Conservation (phyloP, 345 rosid genomes). For the Citrus inodora region DNA sequence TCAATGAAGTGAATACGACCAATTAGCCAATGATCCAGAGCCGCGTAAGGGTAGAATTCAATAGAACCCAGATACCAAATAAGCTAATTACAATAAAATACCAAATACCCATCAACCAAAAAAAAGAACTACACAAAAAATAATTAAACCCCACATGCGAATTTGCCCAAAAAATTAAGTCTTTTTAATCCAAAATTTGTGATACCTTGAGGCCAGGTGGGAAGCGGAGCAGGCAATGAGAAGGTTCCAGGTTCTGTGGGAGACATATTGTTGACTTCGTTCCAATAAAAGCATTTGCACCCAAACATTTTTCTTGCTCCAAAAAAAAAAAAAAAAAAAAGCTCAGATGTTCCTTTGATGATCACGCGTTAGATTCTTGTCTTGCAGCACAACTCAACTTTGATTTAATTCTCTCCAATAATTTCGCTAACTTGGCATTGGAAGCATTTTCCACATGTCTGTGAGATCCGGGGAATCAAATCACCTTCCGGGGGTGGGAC, state of each 20-base stretch:
- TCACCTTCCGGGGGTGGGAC: neutral
- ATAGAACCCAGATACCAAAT: neutral
- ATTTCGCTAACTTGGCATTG: neutral
- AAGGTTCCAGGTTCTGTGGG: slow-evolving; percentile 42
- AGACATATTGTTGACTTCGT: slow-evolving; percentile 14
- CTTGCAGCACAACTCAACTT: neutral
- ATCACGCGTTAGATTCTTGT: neutral
- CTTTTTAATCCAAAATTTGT: neutral
- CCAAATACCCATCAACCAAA: neutral
- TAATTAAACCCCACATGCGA: neutral
- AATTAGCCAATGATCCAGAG: neutral
- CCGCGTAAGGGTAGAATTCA: neutral
- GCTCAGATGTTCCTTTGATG: neutral
- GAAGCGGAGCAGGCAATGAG: slow-evolving; percentile 66
- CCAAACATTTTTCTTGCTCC: slow-evolving; percentile 36
- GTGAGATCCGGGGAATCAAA: neutral
- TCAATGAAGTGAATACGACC: neutral
- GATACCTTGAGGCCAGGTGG: slow-evolving; percentile 76
- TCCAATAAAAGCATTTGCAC: slow-evolving; percentile 55
- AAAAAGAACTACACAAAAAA: neutral
- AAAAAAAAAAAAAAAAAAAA: neutral
- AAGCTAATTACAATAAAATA: neutral
- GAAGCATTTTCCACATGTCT: neutral
- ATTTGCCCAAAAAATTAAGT: neutral
- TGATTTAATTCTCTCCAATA: neutral